A percentile compares a stretch with the other conserved stretches of the same genome.
phyloP scores from a whole-genome alignment of 2,329 filamentous ascomycete genomes.

The Fusarium continuum region DNA sequence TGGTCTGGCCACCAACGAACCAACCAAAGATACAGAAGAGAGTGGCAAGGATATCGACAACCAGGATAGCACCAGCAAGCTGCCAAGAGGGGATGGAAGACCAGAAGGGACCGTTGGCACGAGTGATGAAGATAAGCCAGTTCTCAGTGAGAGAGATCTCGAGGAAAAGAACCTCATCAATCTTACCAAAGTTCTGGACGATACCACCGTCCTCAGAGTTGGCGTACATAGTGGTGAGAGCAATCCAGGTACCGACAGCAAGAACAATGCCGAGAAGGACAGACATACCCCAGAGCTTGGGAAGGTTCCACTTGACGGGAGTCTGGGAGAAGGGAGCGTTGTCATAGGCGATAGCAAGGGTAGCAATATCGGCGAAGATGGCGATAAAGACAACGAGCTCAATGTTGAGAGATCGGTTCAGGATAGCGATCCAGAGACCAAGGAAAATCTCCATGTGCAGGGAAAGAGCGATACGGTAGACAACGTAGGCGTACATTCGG shows the following conservation, averaged over 20 bases:
- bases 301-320: constrained; percentile 94
- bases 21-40: constrained; percentile 87
- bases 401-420: constrained; percentile 85
- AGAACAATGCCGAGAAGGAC: constrained; percentile 83
- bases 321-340: constrained; percentile 87
- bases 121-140: constrained; percentile 96
- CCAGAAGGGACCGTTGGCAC: constrained; percentile 93
- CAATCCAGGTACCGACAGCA: constrained; percentile 86
- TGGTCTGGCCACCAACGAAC: constrained; percentile 76
- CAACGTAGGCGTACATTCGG: constrained; percentile 95
- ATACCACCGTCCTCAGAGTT: constrained; percentile 78
- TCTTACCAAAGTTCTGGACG: constrained; percentile 85
- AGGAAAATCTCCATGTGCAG: constrained; percentile 93
- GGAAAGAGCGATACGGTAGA: constrained; percentile 93
- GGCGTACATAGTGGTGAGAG: constrained; percentile 84
- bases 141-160: constrained; percentile 92
- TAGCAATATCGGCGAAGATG: constrained; percentile 93
- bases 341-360: constrained; percentile 91
- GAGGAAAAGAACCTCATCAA: constrained; percentile 86
- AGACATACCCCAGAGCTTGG: constrained; percentile 93
- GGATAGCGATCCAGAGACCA: constrained; percentile 88
- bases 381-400: constrained; percentile 91
- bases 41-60: constrained; percentile 86
- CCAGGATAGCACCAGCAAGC: constrained; percentile 77
- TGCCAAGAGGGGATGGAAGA: constrained; percentile 90